Evolutionary conservation across 129 eudicot genomes (phyloP).

Genomic region (Oenanthe sinensis): DNA sequence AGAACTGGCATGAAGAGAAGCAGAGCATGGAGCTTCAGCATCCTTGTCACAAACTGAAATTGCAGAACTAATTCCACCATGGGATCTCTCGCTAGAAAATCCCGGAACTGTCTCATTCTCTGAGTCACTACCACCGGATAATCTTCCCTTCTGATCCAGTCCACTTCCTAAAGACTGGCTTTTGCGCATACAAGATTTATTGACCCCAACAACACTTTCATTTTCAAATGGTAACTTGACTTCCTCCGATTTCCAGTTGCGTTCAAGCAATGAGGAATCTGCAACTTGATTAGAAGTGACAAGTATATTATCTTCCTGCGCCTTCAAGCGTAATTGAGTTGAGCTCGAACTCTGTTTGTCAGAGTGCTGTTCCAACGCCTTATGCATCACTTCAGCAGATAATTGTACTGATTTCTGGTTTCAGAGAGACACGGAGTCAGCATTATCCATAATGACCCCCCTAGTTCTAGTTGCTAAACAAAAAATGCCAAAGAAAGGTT

Average conservation of each 20-base stretch:
- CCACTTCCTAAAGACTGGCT: conserved; percentile 69
- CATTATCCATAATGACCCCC: not conserved
- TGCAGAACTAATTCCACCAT: conserved; percentile 10
- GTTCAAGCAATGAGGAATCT: conserved; percentile 36
- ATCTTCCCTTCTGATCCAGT: conserved; percentile 43
- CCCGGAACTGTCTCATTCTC: conserved; percentile 36
- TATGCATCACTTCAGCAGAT: conserved; percentile 70
- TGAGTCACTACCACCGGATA: conserved; percentile 31
- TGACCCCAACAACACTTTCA: conserved; percentile 30
- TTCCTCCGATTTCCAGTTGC: conserved; percentile 63
- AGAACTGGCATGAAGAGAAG: conserved; percentile 46
- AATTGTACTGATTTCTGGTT: conserved; percentile 56
- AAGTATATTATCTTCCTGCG: conserved; percentile 11
- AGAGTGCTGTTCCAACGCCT: conserved; percentile 53
- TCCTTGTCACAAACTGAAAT: conserved; percentile 29
- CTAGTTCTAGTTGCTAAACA: not conserved
- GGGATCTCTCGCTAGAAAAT: conserved; percentile 35
- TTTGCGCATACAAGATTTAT: conserved; percentile 40
- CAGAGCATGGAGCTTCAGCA: conserved; percentile 31
- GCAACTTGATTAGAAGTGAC: conserved; percentile 18
- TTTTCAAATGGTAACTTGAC: conserved; percentile 32
- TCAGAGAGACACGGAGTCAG: conserved; percentile 21
- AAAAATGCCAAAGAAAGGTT: not conserved
- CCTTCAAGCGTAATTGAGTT: conserved; percentile 12
- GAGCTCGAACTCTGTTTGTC: conserved; percentile 21